phyloP scores from a whole-genome alignment of 1,284 basidiomycete genomes.

The Coniferiporia weirii region DNA sequence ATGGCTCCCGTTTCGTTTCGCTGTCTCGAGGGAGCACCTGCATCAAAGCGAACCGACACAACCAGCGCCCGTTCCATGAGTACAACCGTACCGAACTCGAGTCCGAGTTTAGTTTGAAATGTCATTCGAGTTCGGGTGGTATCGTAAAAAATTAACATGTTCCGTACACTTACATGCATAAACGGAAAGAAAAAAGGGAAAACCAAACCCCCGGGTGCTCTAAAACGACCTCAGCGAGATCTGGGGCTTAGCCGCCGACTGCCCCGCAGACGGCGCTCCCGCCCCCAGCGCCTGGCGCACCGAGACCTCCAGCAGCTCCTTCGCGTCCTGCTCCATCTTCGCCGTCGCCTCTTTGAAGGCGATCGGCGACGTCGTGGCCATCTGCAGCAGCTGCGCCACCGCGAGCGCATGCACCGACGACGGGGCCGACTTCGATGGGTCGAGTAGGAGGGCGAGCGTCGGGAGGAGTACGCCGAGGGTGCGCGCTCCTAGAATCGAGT shows the following conservation, averaged over 20 bases:
- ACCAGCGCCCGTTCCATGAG: too few relatives aligned
- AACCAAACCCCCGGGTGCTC: constrained; percentile 12
- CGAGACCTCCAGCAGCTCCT: constrained; percentile 70
- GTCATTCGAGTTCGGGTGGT: too few relatives aligned
- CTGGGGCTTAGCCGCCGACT: constrained; percentile 56
- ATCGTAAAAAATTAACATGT: too few relatives aligned
- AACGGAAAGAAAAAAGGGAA: too few relatives aligned
- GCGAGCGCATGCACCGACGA: constrained; percentile 56
- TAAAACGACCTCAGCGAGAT: constrained; percentile 75
- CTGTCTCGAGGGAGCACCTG: too few relatives aligned
- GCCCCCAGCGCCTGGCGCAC: constrained; percentile 72
- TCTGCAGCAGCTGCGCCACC: constrained; percentile 69
- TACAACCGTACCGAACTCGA: too few relatives aligned
- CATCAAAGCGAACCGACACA: too few relatives aligned
- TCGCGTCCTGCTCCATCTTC: constrained; percentile 55
- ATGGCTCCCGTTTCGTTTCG: too few relatives aligned
- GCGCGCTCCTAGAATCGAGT: constrained; percentile 47
- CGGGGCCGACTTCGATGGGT: constrained; percentile 42
- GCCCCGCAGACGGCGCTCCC: constrained; percentile 28
- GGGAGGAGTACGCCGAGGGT: constrained; percentile 78
- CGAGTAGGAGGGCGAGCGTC: constrained; percentile 71
- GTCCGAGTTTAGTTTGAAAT: too few relatives aligned
- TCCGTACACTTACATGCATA: too few relatives aligned
- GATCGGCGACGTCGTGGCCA: constrained; percentile 69
- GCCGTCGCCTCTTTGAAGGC: constrained; percentile 86